These are phyloP conservation scores for Xylaria castorea DNA, from an alignment of 495 filamentous ascomycete species.

Conservation along the genomic window DNA sequence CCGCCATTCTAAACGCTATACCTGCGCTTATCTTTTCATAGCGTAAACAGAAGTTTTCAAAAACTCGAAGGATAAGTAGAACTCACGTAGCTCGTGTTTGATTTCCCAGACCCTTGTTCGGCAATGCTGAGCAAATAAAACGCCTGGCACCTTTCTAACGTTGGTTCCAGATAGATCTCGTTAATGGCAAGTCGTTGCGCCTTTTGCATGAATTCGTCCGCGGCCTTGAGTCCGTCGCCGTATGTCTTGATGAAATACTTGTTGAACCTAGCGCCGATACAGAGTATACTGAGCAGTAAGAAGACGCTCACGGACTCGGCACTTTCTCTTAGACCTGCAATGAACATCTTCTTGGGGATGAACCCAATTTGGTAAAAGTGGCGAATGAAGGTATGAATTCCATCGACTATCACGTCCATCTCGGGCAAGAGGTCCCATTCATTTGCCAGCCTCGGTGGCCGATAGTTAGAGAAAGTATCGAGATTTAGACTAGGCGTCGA, in stretches of 20 bases:
- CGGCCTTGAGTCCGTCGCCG: constrained; percentile 52
- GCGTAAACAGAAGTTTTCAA: constrained; percentile 34
- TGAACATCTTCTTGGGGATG: constrained; percentile 57
- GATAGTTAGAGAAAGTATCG: constrained; percentile 33
- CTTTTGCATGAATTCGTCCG: constrained; percentile 56
- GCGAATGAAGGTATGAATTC: constrained; percentile 52
- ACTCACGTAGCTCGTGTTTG: constrained; percentile 55
- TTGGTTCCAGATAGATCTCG: constrained; percentile 56
- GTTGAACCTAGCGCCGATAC: constrained; percentile 56
- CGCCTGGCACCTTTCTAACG: constrained; percentile 57
- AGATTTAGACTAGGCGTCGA: constrained; percentile 37
- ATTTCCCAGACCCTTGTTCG: constrained; percentile 57
- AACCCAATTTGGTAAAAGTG: constrained; percentile 61
- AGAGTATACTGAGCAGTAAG: constrained; percentile 54
- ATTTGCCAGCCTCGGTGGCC: constrained; percentile 39
- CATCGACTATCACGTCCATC: constrained; percentile 50
- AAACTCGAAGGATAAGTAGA: neutral
- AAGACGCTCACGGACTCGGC: constrained; percentile 54
- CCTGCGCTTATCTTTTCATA: constrained; percentile 55
- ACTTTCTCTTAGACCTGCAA: constrained; percentile 47
- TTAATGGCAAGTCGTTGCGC: constrained; percentile 51
- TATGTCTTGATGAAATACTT: constrained; percentile 51
- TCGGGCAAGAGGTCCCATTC: constrained; percentile 55
- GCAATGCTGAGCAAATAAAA: constrained; percentile 61
- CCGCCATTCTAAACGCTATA: constrained; percentile 59